Percentiles rank a stretch among this genome's conserved stretches.
phyloP scores from a whole-genome alignment of 164 flowering plant species.

The Santalum album region DNA sequence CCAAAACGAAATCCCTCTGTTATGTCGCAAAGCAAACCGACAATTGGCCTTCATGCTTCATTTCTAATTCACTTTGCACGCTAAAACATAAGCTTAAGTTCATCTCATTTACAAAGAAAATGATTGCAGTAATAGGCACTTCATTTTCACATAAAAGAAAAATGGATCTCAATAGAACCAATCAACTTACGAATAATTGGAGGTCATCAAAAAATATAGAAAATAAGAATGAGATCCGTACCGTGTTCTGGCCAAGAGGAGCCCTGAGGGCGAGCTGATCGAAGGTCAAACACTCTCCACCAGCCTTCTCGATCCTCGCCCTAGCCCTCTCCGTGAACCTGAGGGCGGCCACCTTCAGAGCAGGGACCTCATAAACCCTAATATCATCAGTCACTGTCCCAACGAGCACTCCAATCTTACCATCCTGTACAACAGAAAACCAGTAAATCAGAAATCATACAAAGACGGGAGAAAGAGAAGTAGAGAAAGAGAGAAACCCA shows the following conservation, averaged over 20 bases:
- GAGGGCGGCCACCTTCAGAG: neutral
- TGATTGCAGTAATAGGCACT: too few relatives aligned
- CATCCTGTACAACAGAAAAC: neutral
- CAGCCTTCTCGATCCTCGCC: constrained; percentile 5
- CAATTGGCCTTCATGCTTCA: too few relatives aligned
- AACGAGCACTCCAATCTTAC: constrained; percentile 1
- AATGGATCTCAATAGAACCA: too few relatives aligned
- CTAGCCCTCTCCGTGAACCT: constrained; percentile 2
- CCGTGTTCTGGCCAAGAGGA: constrained; percentile 5
- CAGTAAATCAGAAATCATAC: neutral
- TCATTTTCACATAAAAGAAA: too few relatives aligned
- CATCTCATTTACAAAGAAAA: too few relatives aligned
- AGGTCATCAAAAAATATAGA: too few relatives aligned
- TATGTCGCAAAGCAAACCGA: too few relatives aligned
- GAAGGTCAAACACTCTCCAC: constrained; percentile 1
- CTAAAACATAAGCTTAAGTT: too few relatives aligned
- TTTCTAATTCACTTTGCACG: too few relatives aligned
- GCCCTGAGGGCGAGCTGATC: constrained; percentile 3
- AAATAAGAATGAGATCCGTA: too few relatives aligned
- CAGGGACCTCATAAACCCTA: constrained; percentile 2
- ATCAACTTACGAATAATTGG: too few relatives aligned
- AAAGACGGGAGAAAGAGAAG: neutral
- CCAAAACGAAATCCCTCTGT: too few relatives aligned
- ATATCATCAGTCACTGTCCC: neutral
- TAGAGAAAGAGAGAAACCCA: neutral